Evolutionary conservation across 192 early-diverging fungal genomes (phyloP), one percentile per base, ranked within the genome.

Genomic region (Mortierella antarctica): DNA sequence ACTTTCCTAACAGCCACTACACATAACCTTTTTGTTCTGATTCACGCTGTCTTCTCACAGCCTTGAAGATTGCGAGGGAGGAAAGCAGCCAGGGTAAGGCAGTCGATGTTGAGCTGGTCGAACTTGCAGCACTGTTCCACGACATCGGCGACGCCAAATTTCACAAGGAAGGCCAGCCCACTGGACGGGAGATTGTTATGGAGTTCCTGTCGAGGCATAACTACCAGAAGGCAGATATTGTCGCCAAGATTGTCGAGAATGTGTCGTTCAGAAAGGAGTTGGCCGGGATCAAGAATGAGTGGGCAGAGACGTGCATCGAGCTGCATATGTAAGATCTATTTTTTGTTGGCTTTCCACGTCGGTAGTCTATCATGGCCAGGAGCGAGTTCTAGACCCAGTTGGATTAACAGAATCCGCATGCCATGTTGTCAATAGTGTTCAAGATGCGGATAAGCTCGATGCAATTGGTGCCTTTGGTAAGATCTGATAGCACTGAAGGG

Each of bases 81-180:
- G 82, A 86, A 55, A 40, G 79, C 7, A 41, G 49, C n/a, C 56
- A 64, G 0, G 79, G 81, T 41, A 62, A 82, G 14, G 56, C 51
- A 0, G 65, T 89, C 2, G 90, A 93, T 55, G 23, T 84, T 12
- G 80, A 90, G 11, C 64, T 93, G 0, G 90, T 91, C 11, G 88
- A 88, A 54, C 66, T 93, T n/a, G 90, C 91, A 0, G 90, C 89
- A 7, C 82, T 93, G 7, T 86, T 91, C 45, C 91, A 93, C 23
- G 90, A 93, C 60, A 88, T 93, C 17, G 89, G 89, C 11, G 91
- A 93, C 70, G 89, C 87, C 41, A 93, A 93, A 64, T 93, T 91
- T 66, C 83, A 84, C 51, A 69, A 89, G 18, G 75, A 82, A 8
- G 74, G 65, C 0, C 82, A 84, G 14, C 63, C 71, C 11, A 86